Conservation (phyloP, 768 basidiomycete species). For the Nidularia pulvinata region DNA sequence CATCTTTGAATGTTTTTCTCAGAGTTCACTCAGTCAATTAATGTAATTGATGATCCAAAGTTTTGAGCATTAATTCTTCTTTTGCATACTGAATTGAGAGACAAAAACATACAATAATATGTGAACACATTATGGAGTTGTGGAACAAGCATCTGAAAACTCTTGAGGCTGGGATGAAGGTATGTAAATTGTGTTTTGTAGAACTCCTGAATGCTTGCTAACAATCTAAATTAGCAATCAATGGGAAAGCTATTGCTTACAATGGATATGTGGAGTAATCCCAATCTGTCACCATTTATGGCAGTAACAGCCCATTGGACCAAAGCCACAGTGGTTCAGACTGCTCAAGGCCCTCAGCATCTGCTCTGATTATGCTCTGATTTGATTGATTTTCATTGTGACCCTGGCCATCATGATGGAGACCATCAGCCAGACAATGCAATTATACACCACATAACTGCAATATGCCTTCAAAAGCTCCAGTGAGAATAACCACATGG, state of each 20-base stretch:
- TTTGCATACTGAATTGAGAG: not conserved
- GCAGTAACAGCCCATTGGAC: not conserved
- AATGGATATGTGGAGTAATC: not conserved
- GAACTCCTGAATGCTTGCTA: not conserved
- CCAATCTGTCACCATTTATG: not conserved
- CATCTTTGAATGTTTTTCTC: not conserved
- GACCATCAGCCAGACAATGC: too few relatives aligned
- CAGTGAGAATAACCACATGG: too few relatives aligned
- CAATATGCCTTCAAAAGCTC: too few relatives aligned
- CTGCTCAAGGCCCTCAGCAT: not conserved
- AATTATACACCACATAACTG: too few relatives aligned
- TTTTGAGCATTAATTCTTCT: not conserved
- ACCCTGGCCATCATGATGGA: not conserved
- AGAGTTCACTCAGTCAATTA: not conserved
- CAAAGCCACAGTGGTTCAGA: not conserved
- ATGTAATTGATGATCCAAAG: not conserved
- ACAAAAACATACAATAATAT: not conserved
- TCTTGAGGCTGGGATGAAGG: not conserved
- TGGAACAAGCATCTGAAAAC: not conserved
- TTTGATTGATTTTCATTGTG: not conserved
- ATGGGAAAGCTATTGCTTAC: not conserved
- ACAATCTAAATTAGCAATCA: not conserved
- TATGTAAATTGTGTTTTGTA: too few relatives aligned
- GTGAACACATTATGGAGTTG: not conserved
- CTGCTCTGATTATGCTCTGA: not conserved